Conservation (phyloP, 345 rosid genomes). For the Cardamine chenopodiifolia region DNA sequence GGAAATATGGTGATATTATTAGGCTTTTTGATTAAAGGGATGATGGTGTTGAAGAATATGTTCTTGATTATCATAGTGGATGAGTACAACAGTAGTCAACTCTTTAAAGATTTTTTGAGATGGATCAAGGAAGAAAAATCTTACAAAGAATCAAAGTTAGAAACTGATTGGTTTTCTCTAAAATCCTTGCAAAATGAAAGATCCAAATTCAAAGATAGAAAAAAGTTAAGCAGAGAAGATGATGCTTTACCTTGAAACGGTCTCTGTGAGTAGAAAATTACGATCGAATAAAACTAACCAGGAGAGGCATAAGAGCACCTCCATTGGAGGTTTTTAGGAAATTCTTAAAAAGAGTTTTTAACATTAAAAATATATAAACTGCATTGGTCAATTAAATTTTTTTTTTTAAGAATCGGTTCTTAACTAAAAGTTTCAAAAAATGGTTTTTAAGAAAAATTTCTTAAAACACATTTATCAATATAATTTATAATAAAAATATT, state of each 20-base stretch:
- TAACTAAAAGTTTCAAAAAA: no score
- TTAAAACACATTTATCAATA: no score
- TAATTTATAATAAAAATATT: no score
- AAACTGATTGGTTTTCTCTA: constrained; percentile 3
- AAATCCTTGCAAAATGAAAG: not conserved
- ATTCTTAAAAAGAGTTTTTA: no score
- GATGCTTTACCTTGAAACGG: constrained; percentile 38
- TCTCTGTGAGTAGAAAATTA: constrained; percentile 18
- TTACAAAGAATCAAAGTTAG: constrained; percentile 21
- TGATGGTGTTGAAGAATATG: constrained; percentile 24
- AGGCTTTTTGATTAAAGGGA: not conserved
- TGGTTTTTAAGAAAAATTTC: no score
- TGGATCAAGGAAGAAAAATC: constrained; percentile 16
- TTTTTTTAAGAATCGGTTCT: no score
- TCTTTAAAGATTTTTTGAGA: constrained; percentile 2
- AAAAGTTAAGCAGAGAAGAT: constrained; percentile 13
- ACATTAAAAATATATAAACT: no score
- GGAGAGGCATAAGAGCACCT: constrained; percentile 25
- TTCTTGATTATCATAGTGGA: constrained; percentile 23
- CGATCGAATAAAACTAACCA: constrained; percentile 21
- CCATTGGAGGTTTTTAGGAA: no score
- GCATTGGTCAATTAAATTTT: no score
- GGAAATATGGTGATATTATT: not conserved
- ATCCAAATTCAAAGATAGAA: not conserved
- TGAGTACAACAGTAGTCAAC: constrained; percentile 30